phyloP scores from a whole-genome alignment of 2,329 filamentous ascomycete species.

The Trichoderma lentiforme region DNA sequence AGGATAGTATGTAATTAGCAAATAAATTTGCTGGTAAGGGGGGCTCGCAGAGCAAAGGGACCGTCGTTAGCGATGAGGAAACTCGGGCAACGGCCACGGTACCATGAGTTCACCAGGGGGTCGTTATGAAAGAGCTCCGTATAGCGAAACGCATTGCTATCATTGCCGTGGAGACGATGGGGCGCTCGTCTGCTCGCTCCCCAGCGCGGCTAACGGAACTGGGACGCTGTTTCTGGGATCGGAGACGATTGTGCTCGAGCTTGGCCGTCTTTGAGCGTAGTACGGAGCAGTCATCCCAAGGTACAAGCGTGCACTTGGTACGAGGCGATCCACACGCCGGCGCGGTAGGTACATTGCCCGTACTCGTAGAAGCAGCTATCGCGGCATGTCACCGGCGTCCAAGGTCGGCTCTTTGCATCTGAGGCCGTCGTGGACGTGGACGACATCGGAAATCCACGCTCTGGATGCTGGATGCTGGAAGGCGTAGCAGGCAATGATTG shows the following conservation, averaged over 20 bases:
- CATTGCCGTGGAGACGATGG: slow-evolving; percentile 15
- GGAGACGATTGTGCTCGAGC: neutral
- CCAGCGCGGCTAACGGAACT: neutral
- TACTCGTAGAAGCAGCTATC: neutral
- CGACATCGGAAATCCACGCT: slow-evolving; percentile 5
- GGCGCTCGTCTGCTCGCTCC: slow-evolving; percentile 2
- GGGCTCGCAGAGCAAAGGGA: neutral
- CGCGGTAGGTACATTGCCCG: neutral
- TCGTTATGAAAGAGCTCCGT: slow-evolving; percentile 10
- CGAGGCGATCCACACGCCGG: neutral
- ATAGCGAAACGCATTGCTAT: slow-evolving; percentile 11
- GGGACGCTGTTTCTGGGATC: neutral
- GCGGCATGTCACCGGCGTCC: neutral
- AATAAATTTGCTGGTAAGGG: slow-evolving; percentile 8
- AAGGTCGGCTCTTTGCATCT: neutral
- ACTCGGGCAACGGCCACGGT: neutral
- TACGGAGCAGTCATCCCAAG: neutral
- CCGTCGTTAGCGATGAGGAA: slow-evolving; percentile 9
- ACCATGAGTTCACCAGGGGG: neutral
- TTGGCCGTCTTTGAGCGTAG: neutral
- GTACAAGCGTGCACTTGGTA: neutral
- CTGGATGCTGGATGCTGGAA: neutral
- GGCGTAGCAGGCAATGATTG: neutral
- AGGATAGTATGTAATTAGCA: neutral
- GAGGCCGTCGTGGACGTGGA: neutral